Conservation (phyloP, 257 asterid species). For the Solanum pennellii region DNA sequence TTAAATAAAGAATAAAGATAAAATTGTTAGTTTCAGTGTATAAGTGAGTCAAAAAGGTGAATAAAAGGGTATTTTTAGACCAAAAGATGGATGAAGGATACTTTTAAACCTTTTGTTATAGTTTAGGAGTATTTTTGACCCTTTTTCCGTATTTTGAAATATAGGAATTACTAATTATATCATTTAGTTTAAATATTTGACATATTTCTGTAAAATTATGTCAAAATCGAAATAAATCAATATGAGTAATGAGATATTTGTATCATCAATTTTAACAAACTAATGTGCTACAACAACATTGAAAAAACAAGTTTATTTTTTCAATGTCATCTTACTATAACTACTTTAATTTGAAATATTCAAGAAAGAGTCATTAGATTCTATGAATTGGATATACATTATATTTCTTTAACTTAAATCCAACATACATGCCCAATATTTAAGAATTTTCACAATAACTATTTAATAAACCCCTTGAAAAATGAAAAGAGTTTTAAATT, state of each 20-base stretch:
- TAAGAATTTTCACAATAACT: neutral
- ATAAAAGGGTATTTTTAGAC: too few relatives aligned
- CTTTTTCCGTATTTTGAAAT: too few relatives aligned
- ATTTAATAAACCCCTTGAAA: neutral
- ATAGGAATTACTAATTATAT: neutral
- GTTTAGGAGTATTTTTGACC: too few relatives aligned
- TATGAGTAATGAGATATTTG: neutral
- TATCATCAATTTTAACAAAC: neutral
- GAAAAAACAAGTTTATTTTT: neutral
- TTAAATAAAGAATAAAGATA: too few relatives aligned
- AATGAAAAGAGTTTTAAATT: neutral
- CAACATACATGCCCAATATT: neutral
- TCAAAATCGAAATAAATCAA: neutral
- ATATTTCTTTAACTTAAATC: neutral
- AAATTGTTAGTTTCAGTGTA: too few relatives aligned
- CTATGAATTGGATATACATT: neutral
- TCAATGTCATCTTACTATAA: neutral
- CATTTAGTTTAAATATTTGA: neutral
- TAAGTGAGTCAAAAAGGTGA: too few relatives aligned
- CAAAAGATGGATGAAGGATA: too few relatives aligned
- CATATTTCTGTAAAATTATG: neutral
- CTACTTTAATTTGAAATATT: neutral
- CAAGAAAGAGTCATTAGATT: neutral
- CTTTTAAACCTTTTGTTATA: too few relatives aligned
- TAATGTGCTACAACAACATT: neutral